Percentiles rank a stretch among this genome's conserved stretches.
These are phyloP conservation scores for Middelhovenomyces tepae DNA, from an alignment of 805 yeast species.

Conservation along the genomic window DNA sequence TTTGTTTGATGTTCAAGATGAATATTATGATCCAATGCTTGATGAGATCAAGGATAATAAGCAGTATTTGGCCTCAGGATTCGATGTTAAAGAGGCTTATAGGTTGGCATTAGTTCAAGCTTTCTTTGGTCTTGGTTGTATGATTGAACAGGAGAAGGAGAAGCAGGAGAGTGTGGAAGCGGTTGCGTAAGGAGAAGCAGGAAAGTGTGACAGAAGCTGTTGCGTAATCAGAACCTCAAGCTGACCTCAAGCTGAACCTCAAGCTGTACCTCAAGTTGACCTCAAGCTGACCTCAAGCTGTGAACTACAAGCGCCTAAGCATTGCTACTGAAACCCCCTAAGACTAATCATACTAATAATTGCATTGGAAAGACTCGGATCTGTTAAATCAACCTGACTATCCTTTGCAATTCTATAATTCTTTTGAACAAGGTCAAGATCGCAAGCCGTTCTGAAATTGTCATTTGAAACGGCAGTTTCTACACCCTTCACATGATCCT, in stretches of 20 bases:
- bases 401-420: conserved; percentile 13
- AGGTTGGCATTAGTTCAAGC: conserved; percentile 79
- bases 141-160: conserved; percentile 52
- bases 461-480: conserved; percentile 8
- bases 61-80: conserved; percentile 79
- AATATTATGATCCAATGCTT: conserved; percentile 59
- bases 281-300: too few relatives aligned
- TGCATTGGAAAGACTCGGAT: too few relatives aligned
- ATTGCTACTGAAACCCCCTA: too few relatives aligned
- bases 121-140: conserved; percentile 80
- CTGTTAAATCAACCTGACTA: too few relatives aligned
- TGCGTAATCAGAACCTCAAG: too few relatives aligned
- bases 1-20: conserved; percentile 40
- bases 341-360: too few relatives aligned
- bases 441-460: conserved; percentile 6
- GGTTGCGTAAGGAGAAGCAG: neutral
- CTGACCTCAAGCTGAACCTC: too few relatives aligned
- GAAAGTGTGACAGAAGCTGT: too few relatives aligned
- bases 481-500: conserved; percentile 11
- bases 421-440: conserved; percentile 10
- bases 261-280: too few relatives aligned
- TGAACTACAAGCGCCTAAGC: too few relatives aligned
- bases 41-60: conserved; percentile 44
- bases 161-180: neutral
- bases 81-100: conserved; percentile 59